phyloP scores from a whole-genome alignment of 164 flowering plant species.

The Magnolia sinica region DNA sequence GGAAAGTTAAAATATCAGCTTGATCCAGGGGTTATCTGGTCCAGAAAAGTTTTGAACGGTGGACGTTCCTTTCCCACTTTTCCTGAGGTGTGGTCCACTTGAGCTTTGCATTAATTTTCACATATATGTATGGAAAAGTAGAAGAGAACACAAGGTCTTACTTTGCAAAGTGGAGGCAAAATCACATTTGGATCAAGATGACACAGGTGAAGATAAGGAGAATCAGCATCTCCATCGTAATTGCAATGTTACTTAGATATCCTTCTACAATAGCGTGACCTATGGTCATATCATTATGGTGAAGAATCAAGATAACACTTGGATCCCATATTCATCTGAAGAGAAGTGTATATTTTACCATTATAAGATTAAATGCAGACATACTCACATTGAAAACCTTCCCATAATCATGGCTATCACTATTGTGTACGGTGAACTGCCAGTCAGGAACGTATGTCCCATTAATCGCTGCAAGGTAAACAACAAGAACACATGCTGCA shows the following conservation, averaged over 20 bases:
- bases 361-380: neutral
- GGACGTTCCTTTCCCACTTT: no score
- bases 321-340: neutral
- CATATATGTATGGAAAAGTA: no score
- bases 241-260: neutral
- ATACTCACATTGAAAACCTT: conserved; percentile 42
- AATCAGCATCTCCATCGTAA: neutral
- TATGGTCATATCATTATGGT: neutral
- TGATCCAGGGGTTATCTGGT: no score
- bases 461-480: conserved; percentile 60
- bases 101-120: no score
- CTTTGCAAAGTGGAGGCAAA: no score
- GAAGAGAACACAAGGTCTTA: no score
- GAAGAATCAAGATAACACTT: neutral
- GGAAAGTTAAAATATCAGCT: no score
- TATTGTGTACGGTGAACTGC: conserved; percentile 54
- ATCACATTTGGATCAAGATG: no score
- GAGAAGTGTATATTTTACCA: neutral
- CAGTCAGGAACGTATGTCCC: conserved; percentile 85
- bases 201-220: no score
- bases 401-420: conserved; percentile 50
- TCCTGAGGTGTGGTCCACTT: no score
- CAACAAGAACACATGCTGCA: conserved; percentile 49
- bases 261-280: neutral
- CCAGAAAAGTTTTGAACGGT: no score